phyloP scores from a whole-genome alignment of 2,329 filamentous ascomycete genomes.

The Xylogone sp. region DNA sequence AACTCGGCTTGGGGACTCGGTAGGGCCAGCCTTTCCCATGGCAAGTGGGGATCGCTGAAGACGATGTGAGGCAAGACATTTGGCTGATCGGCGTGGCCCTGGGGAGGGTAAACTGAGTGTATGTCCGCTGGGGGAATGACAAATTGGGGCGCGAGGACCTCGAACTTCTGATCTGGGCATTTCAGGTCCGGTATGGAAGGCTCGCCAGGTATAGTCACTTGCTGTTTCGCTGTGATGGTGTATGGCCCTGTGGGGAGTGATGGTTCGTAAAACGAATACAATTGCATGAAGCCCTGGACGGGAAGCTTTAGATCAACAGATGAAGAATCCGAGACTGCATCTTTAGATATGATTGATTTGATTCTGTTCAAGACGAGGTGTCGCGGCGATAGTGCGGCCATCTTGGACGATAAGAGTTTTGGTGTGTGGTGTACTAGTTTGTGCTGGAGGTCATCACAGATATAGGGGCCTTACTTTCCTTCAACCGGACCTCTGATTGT shows the following conservation, averaged over 20 bases:
- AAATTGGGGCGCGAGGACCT: constrained; percentile 34
- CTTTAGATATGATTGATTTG: too few relatives aligned
- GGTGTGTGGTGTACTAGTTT: too few relatives aligned
- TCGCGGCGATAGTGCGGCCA: too few relatives aligned
- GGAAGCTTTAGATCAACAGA: not conserved
- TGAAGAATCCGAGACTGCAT: too few relatives aligned
- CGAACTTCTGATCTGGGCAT: constrained; percentile 21
- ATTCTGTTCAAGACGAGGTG: too few relatives aligned
- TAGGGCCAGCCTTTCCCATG: constrained; percentile 34
- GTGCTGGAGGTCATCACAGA: too few relatives aligned
- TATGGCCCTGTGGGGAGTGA: not conserved
- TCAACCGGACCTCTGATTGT: too few relatives aligned
- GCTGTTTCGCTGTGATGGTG: not conserved
- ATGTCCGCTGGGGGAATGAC: constrained; percentile 28
- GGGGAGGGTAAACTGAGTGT: constrained; percentile 36
- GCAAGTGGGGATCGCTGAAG: constrained; percentile 38
- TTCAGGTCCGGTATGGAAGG: not conserved
- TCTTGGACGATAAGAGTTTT: too few relatives aligned
- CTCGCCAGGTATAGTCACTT: not conserved
- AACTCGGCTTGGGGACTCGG: constrained; percentile 18
- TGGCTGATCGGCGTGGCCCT: constrained; percentile 31
- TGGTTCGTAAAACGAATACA: not conserved
- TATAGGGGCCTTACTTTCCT: too few relatives aligned
- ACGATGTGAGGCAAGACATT: constrained; percentile 40
- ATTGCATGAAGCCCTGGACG: not conserved